Evolutionary conservation across 2,329 filamentous ascomycete genomes (phyloP).

Genomic region (Neofusicoccum sp.): DNA sequence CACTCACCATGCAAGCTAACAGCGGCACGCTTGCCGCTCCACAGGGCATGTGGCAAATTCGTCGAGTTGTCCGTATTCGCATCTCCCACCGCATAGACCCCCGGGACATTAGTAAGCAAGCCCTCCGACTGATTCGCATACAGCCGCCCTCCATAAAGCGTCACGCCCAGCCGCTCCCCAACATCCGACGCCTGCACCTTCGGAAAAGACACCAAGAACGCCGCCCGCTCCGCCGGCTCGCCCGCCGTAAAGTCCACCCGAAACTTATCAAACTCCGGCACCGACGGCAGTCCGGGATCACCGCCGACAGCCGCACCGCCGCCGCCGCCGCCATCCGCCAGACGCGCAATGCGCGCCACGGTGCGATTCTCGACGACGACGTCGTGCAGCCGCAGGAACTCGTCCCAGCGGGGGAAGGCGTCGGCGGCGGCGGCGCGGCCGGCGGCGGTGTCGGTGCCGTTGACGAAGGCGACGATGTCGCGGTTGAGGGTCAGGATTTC

Average conservation of each 20-base stretch:
- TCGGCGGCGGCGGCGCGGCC: neutral
- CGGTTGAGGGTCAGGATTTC: neutral
- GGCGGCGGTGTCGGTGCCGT: slow-evolving; percentile 1
- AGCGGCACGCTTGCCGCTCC: slow-evolving; percentile 3
- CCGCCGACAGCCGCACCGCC: neutral
- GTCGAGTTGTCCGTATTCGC: slow-evolving; percentile 10
- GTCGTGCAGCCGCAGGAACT: neutral
- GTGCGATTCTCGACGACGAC: neutral
- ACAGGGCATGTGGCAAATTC: slow-evolving; percentile 1
- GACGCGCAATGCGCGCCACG: neutral
- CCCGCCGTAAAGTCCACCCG: neutral
- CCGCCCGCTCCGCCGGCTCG: neutral
- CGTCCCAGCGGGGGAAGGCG: neutral
- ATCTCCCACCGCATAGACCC: slow-evolving; percentile 1
- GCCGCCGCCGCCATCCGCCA: neutral
- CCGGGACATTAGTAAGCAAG: neutral
- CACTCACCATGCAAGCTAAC: neutral
- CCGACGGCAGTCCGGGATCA: neutral
- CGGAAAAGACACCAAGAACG: neutral
- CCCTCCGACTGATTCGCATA: neutral
- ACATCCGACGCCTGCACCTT: neutral
- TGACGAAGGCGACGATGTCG: slow-evolving; percentile 10
- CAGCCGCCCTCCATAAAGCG: neutral
- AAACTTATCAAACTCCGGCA: neutral
- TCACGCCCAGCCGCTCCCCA: neutral